These are phyloP conservation scores for Colletotrichum tanaceti DNA, from an alignment of 2,329 filamentous ascomycete genomes.

Conservation along the genomic window DNA sequence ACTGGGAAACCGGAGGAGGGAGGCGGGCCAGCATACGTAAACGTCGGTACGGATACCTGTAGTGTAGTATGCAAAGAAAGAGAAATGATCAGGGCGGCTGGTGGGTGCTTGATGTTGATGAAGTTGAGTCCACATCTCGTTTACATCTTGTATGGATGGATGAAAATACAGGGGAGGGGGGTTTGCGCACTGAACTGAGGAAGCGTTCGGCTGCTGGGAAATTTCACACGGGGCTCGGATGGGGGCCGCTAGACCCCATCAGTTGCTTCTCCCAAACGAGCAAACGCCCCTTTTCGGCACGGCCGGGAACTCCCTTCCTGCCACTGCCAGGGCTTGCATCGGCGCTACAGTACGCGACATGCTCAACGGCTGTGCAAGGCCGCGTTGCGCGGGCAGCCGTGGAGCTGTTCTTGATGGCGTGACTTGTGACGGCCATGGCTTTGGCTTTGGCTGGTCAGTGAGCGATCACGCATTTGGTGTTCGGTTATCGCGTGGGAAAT, in stretches of 20 bases:
- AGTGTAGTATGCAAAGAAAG: neutral
- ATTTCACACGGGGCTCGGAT: constrained; percentile 33
- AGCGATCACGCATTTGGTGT: too few species aligned
- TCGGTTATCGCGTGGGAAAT: constrained; percentile 13
- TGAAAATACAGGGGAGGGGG: constrained; percentile 36
- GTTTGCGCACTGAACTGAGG: neutral
- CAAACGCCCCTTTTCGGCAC: constrained; percentile 35
- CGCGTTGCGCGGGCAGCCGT: neutral
- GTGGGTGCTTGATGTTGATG: constrained; percentile 34
- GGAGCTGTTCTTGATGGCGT: neutral
- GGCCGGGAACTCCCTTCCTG: constrained; percentile 25
- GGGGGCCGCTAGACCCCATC: constrained; percentile 30
- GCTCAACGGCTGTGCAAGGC: neutral
- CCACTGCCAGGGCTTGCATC: neutral
- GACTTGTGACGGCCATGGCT: neutral
- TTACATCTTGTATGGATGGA: constrained; percentile 34
- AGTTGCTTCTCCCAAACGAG: constrained; percentile 14
- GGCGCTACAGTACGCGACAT: neutral
- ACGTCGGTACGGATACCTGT: too few species aligned
- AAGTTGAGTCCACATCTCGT: constrained; percentile 34
- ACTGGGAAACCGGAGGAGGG: constrained; percentile 2
- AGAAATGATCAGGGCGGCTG: constrained; percentile 24
- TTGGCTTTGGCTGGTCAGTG: neutral
- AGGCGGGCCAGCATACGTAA: constrained; percentile 26
- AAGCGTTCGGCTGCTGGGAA: constrained; percentile 33